A percentile compares a stretch with the other conserved stretches of the same genome.
phyloP scores from a whole-genome alignment of 805 yeast species.

The Suhomyces canberraensis region DNA sequence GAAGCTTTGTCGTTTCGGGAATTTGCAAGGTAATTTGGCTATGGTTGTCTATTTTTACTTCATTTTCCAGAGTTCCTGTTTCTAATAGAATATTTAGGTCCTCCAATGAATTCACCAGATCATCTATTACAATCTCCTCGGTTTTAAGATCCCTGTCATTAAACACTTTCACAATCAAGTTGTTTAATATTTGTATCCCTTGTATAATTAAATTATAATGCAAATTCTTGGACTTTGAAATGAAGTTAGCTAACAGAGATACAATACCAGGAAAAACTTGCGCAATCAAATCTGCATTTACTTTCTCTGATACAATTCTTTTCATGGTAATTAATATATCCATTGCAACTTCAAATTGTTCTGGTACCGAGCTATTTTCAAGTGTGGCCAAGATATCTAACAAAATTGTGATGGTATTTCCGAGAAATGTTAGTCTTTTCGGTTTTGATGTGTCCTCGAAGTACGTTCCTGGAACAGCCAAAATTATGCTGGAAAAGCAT shows the following conservation, averaged over 20 bases:
- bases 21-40: conserved; percentile 5
- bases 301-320: conserved; percentile 12
- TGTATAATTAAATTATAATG: conserved; percentile 20
- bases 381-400: conserved; percentile 12
- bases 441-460: conserved; percentile 6
- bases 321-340: conserved; percentile 13
- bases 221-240: conserved; percentile 16
- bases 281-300: conserved; percentile 31
- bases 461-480: conserved; percentile 1
- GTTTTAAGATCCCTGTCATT: conserved; percentile 20
- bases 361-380: conserved; percentile 8
- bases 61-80: not conserved
- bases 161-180: conserved; percentile 27
- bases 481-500: conserved; percentile 12
- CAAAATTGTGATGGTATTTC: conserved; percentile 25
- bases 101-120: conserved; percentile 7
- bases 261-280: conserved; percentile 40
- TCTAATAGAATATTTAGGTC: conserved; percentile 14
- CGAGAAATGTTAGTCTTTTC: conserved; percentile 25
- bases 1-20: conserved; percentile 2
- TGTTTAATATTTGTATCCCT: conserved; percentile 20
- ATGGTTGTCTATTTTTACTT: not conserved
- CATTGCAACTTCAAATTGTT: conserved; percentile 13
- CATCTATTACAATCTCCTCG: not conserved
- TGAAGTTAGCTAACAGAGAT: conserved; percentile 31